Evolutionary conservation across 768 basidiomycete species (phyloP).

Genomic region (Leccinum subtestaceum): DNA sequence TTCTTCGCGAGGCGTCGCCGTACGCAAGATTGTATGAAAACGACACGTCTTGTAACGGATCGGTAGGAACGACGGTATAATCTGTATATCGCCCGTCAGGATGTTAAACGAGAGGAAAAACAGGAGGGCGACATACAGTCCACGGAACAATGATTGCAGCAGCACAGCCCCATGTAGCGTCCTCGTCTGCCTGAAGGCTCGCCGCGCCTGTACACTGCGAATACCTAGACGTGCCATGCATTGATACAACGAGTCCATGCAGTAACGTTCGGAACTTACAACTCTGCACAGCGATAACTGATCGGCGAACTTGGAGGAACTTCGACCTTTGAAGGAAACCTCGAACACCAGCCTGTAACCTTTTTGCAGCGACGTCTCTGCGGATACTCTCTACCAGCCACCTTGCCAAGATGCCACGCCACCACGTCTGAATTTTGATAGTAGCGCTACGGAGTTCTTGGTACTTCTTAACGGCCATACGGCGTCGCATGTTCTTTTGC

Average conservation of each 20-base stretch:
- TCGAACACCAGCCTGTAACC: constrained; percentile 72
- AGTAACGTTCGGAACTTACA: constrained; percentile 51
- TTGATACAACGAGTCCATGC: constrained; percentile 7
- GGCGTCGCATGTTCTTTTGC: constrained; percentile 94
- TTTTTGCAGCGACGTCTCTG: constrained; percentile 68
- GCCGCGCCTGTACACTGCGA: constrained; percentile 72
- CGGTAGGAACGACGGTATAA: constrained; percentile 52
- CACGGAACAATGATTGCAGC: constrained; percentile 83
- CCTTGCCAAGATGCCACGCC: constrained; percentile 82
- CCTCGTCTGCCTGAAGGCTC: constrained; percentile 53
- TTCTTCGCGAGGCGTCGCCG: constrained; percentile 85
- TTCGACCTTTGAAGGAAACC: constrained; percentile 69
- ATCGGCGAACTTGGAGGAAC: constrained; percentile 59
- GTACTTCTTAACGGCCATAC: constrained; percentile 81
- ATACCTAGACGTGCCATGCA: constrained; percentile 44
- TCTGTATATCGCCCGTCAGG: constrained; percentile 34
- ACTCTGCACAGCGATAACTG: constrained; percentile 76
- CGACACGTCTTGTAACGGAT: constrained; percentile 64
- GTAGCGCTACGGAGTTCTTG: constrained; percentile 65
- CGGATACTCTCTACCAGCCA: constrained; percentile 68
- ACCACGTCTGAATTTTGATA: constrained; percentile 90
- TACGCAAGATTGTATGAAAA: constrained; percentile 88
- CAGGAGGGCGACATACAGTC: constrained; percentile 65
- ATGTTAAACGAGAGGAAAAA: constrained; percentile 18
- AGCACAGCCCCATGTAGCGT: constrained; percentile 59